These are phyloP conservation scores for Mrakia frigida DNA, from an alignment of 768 basidiomycete species.

Conservation along the genomic window DNA sequence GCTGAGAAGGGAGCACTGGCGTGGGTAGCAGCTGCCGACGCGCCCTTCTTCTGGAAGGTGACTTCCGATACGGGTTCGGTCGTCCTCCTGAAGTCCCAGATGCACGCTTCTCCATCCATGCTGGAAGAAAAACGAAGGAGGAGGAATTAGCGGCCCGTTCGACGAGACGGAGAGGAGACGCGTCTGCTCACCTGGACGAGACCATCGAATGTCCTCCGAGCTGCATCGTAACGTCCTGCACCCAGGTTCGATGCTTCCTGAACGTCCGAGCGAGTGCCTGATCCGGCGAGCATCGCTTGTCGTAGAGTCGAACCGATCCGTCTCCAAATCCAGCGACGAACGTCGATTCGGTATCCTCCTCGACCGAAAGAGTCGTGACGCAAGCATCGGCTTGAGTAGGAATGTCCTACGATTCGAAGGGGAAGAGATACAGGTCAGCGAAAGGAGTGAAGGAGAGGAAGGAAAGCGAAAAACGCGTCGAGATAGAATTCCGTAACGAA, in stretches of 20 bases:
- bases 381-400: conserved; percentile 86
- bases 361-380: conserved; percentile 75
- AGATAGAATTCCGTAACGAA: too few species aligned
- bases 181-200: conserved; percentile 66
- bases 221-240: conserved; percentile 84
- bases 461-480: background rate
- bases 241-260: conserved; percentile 74
- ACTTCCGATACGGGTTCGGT: conserved; percentile 59
- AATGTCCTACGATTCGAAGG: conserved; percentile 58
- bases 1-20: conserved; percentile 75
- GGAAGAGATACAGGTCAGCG: background rate
- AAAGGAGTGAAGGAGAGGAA: background rate
- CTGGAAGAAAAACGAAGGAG: conserved; percentile 47
- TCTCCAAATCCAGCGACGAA: conserved; percentile 91
- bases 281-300: conserved; percentile 77
- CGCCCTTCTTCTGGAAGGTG: conserved; percentile 62
- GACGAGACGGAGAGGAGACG: background rate
- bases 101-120: conserved; percentile 77
- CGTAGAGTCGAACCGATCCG: conserved; percentile 82
- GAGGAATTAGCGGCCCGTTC: conserved; percentile 14
- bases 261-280: conserved; percentile 76
- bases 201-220: conserved; percentile 63
- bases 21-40: conserved; percentile 84
- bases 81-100: conserved; percentile 78
- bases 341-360: conserved; percentile 66